Base-by-base conservation (phyloP, 108 stramenopile genomes). In the Conticribra weissflogii region DNA sequence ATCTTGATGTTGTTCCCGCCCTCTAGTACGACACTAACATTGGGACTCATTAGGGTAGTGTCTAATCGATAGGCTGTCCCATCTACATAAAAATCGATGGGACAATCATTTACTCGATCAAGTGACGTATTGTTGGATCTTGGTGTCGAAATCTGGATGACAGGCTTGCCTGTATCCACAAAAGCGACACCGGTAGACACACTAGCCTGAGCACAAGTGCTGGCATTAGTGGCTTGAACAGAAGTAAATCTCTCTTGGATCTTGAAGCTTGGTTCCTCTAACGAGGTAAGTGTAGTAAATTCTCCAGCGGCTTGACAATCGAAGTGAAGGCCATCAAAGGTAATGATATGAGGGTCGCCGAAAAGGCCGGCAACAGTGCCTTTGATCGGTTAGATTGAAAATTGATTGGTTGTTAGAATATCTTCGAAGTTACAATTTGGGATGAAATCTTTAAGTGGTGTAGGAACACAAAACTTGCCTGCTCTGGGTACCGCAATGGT, bases 291-390 rank as follows among this genome's bases (percentile, higher is more conserved):
- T 29, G 65, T 66, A 0, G 34, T 53, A 29, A 66, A 66, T 34
- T 54, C 65, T 41, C 65, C 65, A 19, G 65, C 65, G 29, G 65
- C 65, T 41, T 66, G 65, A 49, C 65, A 66, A 16, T 66, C 65
- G 27, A 50, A 66, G 2, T 54, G 27, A n/a, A 66, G 29, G 5
- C 52, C 19, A 25, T 66, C 65, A 32, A 66, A 66, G n/a, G 65
- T 66, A 0, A 32, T 36, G 3, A 66, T 53, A 34, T 66, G 65
- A 41, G 65, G 51, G 24, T 66, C 65, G 34, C 65, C 65, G 49
- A 70, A 70, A 3, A 48, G 23, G 16, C 59, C 58, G 0, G 24
- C 44, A 3, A 62, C 5, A 17, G 0, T 5, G 0, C 27, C 47
- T 29, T 24, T n/a, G n/a, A n/a, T n/a, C n/a, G n/a, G n/a, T n/a